Evolutionary conservation across 2,329 filamentous ascomycete genomes (phyloP).

Genomic region (Venturia effusa): DNA sequence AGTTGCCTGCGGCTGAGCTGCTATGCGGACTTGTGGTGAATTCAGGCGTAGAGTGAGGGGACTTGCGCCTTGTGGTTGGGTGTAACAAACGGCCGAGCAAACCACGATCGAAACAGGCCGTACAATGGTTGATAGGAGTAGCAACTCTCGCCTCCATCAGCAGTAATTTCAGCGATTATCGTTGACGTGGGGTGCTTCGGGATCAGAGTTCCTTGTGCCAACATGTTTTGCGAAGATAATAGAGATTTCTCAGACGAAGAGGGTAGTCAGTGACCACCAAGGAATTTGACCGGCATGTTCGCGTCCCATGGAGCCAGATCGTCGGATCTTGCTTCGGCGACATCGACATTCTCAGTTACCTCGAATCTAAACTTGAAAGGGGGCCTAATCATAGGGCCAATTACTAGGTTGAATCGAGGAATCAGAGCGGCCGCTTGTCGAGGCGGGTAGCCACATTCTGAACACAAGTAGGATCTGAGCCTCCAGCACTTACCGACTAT

Average conservation of each 20-base stretch:
- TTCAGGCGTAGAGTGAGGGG: slow-evolving; percentile 1
- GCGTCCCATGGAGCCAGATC: background rate
- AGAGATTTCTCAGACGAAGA: background rate
- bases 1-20: slow-evolving; percentile 1
- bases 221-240: background rate
- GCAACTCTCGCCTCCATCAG: background rate
- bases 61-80: slow-evolving; percentile 9
- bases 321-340: slow-evolving; percentile 1
- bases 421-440: background rate
- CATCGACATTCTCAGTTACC: slow-evolving; percentile 1
- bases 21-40: background rate
- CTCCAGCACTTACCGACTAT: slow-evolving; percentile 5
- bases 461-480: slow-evolving; percentile 5
- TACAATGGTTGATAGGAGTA: background rate
- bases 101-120: background rate
- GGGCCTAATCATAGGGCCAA: background rate
- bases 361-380: slow-evolving; percentile 6
- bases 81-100: slow-evolving; percentile 4
- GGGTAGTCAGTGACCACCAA: background rate
- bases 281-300: slow-evolving; percentile 2
- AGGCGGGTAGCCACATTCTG: background rate
- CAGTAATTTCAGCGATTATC: slow-evolving; percentile 1
- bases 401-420: background rate
- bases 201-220: background rate
- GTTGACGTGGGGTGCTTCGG: background rate